Base-by-base conservation (phyloP, 2,329 filamentous ascomycete species). In the Aspergillus thermomutatus region DNA sequence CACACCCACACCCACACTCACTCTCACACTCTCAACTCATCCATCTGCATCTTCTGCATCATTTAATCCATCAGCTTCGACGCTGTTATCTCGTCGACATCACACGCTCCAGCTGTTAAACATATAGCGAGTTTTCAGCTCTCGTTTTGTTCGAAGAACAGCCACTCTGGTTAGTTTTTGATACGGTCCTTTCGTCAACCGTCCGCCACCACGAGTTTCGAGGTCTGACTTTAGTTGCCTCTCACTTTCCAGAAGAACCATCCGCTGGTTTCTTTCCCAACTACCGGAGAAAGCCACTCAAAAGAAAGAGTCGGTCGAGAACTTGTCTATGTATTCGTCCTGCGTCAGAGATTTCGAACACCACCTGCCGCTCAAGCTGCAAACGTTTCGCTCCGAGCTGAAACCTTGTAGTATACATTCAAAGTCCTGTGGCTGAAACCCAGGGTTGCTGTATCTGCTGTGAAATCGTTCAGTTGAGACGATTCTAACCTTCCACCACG, bases 301-400 rank as follows among this genome's bases (percentile, higher is more conserved):
- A 46, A 68, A 65, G 64, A 63, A 64, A 64, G 61, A 64, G 62
- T 65, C 62, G 60, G 49, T 65, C 63, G 74, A 71, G 68, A 70
- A 74, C 67, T 81, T 89, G 91, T 96, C 90, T 95, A 96, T 96
- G 92, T 96, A 96, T 96, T 92, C 92, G 91, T 89, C 91, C 90
- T 89, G 89, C 87, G 85, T 85, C 86, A 86, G 90, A 89, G 87
- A 91, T 87, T 92, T 91, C 87, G 90, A 88, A 90, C 88, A 93
- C 88, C 87, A 88, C 82, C 87, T 88, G 85, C 91, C 91, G 83
- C 87, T 91, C 83, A 91, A 91, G 90, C 91, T 95, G 90, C 91
- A 92, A 86, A 84, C 88, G 85, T 95, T 95, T 90, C 91, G 91
- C 86, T 92, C 90, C 89, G 84, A 87, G 87, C 88, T 90, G 85